Evolutionary conservation across 2,329 filamentous ascomycete genomes (phyloP), one percentile per base, ranked within the genome.

Genomic region (Fonsecaea erecta): DNA sequence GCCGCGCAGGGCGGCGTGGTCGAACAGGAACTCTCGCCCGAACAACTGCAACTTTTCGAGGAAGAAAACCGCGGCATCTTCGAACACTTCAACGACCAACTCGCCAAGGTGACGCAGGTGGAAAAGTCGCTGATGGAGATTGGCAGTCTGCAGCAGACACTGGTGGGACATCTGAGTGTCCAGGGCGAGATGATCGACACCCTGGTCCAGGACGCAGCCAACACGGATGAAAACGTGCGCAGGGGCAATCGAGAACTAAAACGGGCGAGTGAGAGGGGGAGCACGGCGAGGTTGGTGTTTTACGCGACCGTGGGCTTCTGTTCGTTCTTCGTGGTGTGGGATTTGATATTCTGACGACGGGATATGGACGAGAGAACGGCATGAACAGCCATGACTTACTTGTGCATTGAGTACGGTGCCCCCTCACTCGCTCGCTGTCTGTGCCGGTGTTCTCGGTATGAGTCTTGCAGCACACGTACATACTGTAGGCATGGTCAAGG

Each of bases 81-180:
- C 72, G 91, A 90, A 77, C 91, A 97, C 78, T 97, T 96, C 77
- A 92, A 97, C 77, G 92, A 90, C 79, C 93, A 91, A n/a, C 81
- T 98, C 75, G 90, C 93, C 77, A 95, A 98, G 84, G 92, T 98
- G 71, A 91, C 90, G 91, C 96, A 85, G 28, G 93, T 93, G 0
- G 93, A 99, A 77, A 92, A 91, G 75, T 97, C 93, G 0, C 84
- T 99, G 5, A 78, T 96, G 2, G 95, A 99, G 76, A 97, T 99
- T 68, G 90, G 92, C 7, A 93, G 96, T 75, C 82, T 99, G 58
- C 95, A 99, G 76, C 92, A 91, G 62, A 88, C 94, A 60, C 88
- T 99, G 12, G 92, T 95, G 46, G 87, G 87, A 72, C 96, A 97
- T 74, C 85, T 99, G 24, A 86, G 89, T 43, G 89, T 90, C 14